Base-by-base conservation (phyloP, 768 basidiomycete genomes). In the Strobilomyces echinocephalus region DNA sequence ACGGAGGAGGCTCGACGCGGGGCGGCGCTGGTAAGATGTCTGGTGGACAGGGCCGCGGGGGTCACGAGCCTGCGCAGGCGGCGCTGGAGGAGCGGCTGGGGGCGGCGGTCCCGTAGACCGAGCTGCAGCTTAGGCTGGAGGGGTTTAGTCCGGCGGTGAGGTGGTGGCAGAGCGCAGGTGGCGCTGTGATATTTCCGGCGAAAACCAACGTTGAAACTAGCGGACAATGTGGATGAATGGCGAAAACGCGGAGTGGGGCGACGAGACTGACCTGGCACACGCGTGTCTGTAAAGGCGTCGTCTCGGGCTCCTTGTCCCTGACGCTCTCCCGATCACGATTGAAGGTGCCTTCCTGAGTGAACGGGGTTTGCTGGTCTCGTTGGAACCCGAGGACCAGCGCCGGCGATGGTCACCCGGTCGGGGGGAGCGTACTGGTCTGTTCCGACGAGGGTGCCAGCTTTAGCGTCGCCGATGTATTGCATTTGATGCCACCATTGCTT, bases 401-500 rank as follows among this genome's bases (percentile, higher is more conserved):
- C n/a, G n/a, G n/a, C n/a, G n/a, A n/a, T n/a, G n/a, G n/a, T n/a
- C n/a, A n/a, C n/a, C n/a, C n/a, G n/a, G n/a, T n/a, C n/a, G 34
- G 21, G 5, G 46, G 8, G 21, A 20, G 84, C 91, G 59, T 63
- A 97, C 93, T 87, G 85, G 77, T 95, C 92, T 44, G 74, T 76
- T 46, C 92, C 92, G 36, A 89, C 73, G 49, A 79, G 77, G 60
- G 76, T 76, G 11, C 95, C 95, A 11, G 80, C 83, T 72, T 97
- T 98, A 52, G 91, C 91, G 63, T 97, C 95, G 38, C 93, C 88
- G 55, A 97, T 95, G 68, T 95, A 93, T 64, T 93, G 87, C 81
- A 93, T 74, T 65, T 92, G 87, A 60, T 84, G 83, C 85, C 87
- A 93, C 90, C 91, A 97, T 73, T 92, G 87, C 60, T 80, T 79